Conservation (phyloP, 352 stramenopile genomes). For the Globisporangium iwayamae region DNA sequence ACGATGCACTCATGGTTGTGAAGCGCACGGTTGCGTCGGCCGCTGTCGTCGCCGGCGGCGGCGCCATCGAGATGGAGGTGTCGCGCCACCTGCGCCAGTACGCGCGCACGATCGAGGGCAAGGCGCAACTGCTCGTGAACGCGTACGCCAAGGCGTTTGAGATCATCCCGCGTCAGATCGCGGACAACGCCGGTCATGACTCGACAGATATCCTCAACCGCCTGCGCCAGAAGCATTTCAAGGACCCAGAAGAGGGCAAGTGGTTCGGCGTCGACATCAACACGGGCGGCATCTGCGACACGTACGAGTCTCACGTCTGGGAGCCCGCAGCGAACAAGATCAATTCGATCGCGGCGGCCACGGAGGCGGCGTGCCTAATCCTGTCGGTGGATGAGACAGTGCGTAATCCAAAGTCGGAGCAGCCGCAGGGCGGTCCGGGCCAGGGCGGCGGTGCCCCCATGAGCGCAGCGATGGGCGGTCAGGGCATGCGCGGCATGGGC, state of each 20-base stretch:
- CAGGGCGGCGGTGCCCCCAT: slow-evolving; percentile 58
- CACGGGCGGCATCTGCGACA: slow-evolving; percentile 97
- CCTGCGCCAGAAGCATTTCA: slow-evolving; percentile 95
- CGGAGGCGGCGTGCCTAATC: slow-evolving; percentile 98
- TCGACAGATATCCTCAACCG: slow-evolving; percentile 97
- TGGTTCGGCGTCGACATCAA: slow-evolving; percentile 99
- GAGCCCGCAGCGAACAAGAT: slow-evolving; percentile 99
- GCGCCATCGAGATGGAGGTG: slow-evolving; percentile 93
- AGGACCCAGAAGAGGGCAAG: slow-evolving; percentile 88
- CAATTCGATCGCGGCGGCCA: slow-evolving; percentile 95
- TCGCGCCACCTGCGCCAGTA: slow-evolving; percentile 89
- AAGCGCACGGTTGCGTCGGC: slow-evolving; percentile 93
- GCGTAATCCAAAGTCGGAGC: slow-evolving; percentile 96
- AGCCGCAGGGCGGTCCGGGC: slow-evolving; percentile 71
- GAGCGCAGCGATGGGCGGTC: slow-evolving; percentile 88
- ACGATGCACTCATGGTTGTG: slow-evolving; percentile 99
- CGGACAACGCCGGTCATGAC: slow-evolving; percentile 98
- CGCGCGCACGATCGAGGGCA: slow-evolving; percentile 95
- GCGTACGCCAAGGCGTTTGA: slow-evolving; percentile 97
- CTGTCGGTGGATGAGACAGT: slow-evolving; percentile 99
- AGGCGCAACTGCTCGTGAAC: slow-evolving; percentile 95
- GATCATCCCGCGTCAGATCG: slow-evolving; percentile 97
- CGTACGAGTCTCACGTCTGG: slow-evolving; percentile 97
- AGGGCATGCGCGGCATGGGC: slow-evolving; percentile 89
- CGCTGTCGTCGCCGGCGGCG: slow-evolving; percentile 90